phyloP scores from a whole-genome alignment of 257 asterid genomes.

The Petrea volubilis region DNA sequence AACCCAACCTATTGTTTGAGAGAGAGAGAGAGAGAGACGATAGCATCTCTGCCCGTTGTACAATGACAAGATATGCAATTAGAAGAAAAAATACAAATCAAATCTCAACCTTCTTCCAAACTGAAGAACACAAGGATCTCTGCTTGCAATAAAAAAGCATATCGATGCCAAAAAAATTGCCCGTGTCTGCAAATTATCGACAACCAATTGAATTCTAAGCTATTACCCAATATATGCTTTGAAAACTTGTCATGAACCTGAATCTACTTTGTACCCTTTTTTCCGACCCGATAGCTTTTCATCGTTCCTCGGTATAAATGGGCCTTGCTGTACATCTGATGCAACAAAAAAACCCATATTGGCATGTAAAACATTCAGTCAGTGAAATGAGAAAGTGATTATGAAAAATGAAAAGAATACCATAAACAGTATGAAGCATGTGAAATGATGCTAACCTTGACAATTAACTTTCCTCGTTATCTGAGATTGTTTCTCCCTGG shows the following conservation, averaged over 20 bases:
- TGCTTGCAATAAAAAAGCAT: background rate
- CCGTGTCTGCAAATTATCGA: background rate
- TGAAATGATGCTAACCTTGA: conserved; percentile 24
- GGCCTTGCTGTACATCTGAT: background rate
- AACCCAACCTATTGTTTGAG: no score
- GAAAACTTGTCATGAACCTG: background rate
- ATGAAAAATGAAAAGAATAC: background rate
- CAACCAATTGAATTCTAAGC: no score
- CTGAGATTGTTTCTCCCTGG: conserved; percentile 22
- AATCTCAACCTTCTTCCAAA: no score
- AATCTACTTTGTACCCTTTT: background rate
- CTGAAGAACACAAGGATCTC: background rate
- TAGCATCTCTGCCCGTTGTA: no score
- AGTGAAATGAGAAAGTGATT: background rate
- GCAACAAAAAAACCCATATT: conserved; percentile 9
- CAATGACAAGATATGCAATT: no score
- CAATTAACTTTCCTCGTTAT: conserved; percentile 22
- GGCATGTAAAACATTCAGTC: conserved; percentile 1
- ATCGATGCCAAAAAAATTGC: background rate
- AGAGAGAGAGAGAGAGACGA: no score
- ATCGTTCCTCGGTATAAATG: conserved; percentile 3
- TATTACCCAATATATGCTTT: background rate
- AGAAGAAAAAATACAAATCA: no score
- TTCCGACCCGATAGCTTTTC: background rate
- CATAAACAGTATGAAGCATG: background rate